A percentile compares a stretch with the other conserved stretches of the same genome.
Conservation (phyloP, 768 basidiomycete genomes). For the Tulasnella sp. region DNA sequence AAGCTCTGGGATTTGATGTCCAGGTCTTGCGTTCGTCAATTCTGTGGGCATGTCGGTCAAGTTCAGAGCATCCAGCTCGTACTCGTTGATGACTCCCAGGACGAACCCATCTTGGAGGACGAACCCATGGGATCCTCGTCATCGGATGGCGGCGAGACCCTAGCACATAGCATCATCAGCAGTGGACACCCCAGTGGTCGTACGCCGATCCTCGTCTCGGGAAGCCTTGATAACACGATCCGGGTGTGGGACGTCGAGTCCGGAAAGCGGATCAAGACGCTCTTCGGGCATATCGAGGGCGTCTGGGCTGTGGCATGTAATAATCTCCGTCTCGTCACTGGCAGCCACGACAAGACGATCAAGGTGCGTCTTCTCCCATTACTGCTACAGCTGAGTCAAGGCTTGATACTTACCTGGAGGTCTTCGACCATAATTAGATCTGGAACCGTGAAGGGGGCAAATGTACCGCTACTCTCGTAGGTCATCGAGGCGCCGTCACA, state of each 20-base stretch:
- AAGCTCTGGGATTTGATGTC: conserved; percentile 85
- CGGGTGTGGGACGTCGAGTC: conserved; percentile 92
- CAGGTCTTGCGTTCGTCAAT: conserved; percentile 69
- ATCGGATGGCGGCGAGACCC: too few relatives aligned
- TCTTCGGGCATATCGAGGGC: conserved; percentile 97
- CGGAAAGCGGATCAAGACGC: conserved; percentile 61
- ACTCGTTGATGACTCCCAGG: conserved; percentile 40
- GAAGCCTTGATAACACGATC: conserved; percentile 89
- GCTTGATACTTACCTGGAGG: background rate
- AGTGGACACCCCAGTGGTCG: conserved; percentile 18
- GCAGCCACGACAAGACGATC: conserved; percentile 92
- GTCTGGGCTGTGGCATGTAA: conserved; percentile 95
- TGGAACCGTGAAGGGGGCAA: conserved; percentile 87
- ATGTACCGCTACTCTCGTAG: conserved; percentile 81
- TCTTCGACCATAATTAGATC: conserved; percentile 41
- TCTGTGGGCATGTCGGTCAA: conserved; percentile 85
- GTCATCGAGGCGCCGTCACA: conserved; percentile 89
- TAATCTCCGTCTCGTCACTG: conserved; percentile 81
- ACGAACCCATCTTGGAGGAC: conserved; percentile 26
- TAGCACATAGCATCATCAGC: too few relatives aligned
- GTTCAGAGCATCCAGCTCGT: conserved; percentile 85
- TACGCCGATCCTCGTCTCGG: conserved; percentile 73
- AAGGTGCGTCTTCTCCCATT: conserved; percentile 47
- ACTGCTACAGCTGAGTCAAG: background rate
- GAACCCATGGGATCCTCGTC: background rate